Base-by-base conservation (phyloP, 2,329 filamentous ascomycete genomes). In the Clonostachys chloroleuca region DNA sequence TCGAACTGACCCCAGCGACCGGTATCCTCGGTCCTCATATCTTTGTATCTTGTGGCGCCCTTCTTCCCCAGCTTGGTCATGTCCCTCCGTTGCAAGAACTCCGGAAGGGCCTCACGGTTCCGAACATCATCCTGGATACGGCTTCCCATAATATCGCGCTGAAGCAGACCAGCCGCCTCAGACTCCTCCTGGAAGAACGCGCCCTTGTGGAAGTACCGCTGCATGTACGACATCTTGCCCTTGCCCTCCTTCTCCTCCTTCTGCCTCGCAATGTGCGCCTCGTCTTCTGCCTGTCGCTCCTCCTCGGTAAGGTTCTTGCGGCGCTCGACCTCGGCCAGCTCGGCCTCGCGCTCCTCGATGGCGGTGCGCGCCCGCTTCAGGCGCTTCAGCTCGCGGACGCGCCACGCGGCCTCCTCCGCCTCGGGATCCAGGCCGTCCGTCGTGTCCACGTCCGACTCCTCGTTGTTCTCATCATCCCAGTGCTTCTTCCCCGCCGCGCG, bases 181-280 rank as follows among this genome's bases (percentile, higher is more conserved):
- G 84, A 78, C 57, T 95, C 88, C 45, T 92, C 89, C 55, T 87
- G 87, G 73, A 89, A 97, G 72, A 97, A 99, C 14, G 94, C 94
- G 43, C 94, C 94, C 70, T 92, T 92, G 75, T 99, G 94, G 67
- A 89, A 92, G 71, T 97, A 99, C 63, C 92, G 91, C 62, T 96
- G 92, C 87, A 97, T 89, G 65, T 84, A 96, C 3, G 80, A 80
- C 77, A 94, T 89, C 68, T 92, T 87, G 46, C 90, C 90, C 51
- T 86, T 85, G 44, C 75, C 67, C 51, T 87, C 83, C 57, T 89
- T 88, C 52, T 95, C 91, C 52, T 87, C 87, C 56, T 86, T 83
- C 67, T 97, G 92, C 54, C 78, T 75, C 1, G 84, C 84, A 16
- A 97, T 71, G 64, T 83, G 89, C 44, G 79, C 87, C 40, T 84